A percentile compares a stretch with the other conserved stretches of the same genome.
Conservation (phyloP, 495 filamentous ascomycete genomes). For the Neohortaea acidophila region DNA sequence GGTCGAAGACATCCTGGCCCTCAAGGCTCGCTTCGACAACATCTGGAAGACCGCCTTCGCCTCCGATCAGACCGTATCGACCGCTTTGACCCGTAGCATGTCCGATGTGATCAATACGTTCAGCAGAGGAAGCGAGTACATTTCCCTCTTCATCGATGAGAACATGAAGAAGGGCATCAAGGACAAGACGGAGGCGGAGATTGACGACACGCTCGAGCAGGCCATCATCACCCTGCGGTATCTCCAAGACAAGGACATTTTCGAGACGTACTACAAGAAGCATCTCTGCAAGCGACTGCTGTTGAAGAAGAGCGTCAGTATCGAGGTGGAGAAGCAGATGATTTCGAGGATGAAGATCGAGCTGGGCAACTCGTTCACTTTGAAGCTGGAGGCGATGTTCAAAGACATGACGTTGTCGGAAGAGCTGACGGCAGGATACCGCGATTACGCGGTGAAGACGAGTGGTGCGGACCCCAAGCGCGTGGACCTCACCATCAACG, state of each 20-base stretch:
- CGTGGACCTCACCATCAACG: slow-evolving; percentile 64
- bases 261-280: slow-evolving; percentile 97
- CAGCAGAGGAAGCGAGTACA: slow-evolving; percentile 65
- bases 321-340: slow-evolving; percentile 87
- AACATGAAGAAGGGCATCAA: slow-evolving; percentile 88
- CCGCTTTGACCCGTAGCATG: slow-evolving; percentile 69
- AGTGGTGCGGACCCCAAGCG: slow-evolving; percentile 51
- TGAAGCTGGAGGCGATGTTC: slow-evolving; percentile 93
- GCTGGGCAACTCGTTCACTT: slow-evolving; percentile 83
- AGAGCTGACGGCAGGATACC: slow-evolving; percentile 65
- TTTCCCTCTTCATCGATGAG: slow-evolving; percentile 94
- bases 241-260: slow-evolving; percentile 82
- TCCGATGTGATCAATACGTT: slow-evolving; percentile 84
- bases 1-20: slow-evolving; percentile 78
- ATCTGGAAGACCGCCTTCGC: slow-evolving; percentile 56
- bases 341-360: slow-evolving; percentile 92
- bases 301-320: slow-evolving; percentile 71
- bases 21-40: slow-evolving; percentile 82
- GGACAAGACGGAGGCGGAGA: slow-evolving; percentile 77
- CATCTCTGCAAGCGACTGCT: slow-evolving; percentile 77
- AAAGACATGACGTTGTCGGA: slow-evolving; percentile 87
- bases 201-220: slow-evolving; percentile 79
- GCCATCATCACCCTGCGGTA: slow-evolving; percentile 77
- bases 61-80: slow-evolving; percentile 62
- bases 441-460: slow-evolving; percentile 45